A percentile compares a stretch with the other conserved stretches of the same genome.
Evolutionary conservation across 495 filamentous ascomycete genomes (phyloP).

Genomic region (Glarea lozoyensis): DNA sequence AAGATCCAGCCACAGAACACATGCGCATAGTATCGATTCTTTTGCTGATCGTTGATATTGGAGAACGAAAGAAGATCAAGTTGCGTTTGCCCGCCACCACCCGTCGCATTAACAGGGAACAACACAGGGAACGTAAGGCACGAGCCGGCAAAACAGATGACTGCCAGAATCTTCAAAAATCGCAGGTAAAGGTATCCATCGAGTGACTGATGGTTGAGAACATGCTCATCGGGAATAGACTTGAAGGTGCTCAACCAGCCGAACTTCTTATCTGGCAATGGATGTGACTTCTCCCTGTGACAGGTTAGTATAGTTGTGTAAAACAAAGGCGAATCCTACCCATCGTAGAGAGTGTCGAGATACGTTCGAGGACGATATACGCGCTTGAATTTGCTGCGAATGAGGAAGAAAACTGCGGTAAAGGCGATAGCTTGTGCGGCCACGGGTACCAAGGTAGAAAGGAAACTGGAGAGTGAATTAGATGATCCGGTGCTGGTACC

Average conservation of each 20-base stretch:
- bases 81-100: slow-evolving; percentile 54
- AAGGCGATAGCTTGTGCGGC: slow-evolving; percentile 53
- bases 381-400: slow-evolving; percentile 61
- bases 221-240: slow-evolving; percentile 70
- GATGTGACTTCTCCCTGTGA: slow-evolving; percentile 54
- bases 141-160: slow-evolving; percentile 70
- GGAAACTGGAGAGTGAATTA: slow-evolving; percentile 28
- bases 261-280: slow-evolving; percentile 55
- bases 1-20: slow-evolving; percentile 69
- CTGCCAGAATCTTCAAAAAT: slow-evolving; percentile 63
- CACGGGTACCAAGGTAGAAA: slow-evolving; percentile 66
- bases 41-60: slow-evolving; percentile 52
- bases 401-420: slow-evolving; percentile 60
- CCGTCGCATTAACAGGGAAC: slow-evolving; percentile 82
- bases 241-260: slow-evolving; percentile 70
- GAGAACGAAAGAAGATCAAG: slow-evolving; percentile 72
- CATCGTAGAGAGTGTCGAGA: slow-evolving; percentile 57
- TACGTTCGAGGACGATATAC: slow-evolving; percentile 85
- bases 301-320: not conserved
- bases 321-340: slow-evolving; percentile 28
- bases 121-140: slow-evolving; percentile 77
- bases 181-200: slow-evolving; percentile 83
- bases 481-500: not conserved
- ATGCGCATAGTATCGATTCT: slow-evolving; percentile 71
- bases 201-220: slow-evolving; percentile 80